Conservation (phyloP, 345 rosid species). For the Toxicodendron radicans region DNA sequence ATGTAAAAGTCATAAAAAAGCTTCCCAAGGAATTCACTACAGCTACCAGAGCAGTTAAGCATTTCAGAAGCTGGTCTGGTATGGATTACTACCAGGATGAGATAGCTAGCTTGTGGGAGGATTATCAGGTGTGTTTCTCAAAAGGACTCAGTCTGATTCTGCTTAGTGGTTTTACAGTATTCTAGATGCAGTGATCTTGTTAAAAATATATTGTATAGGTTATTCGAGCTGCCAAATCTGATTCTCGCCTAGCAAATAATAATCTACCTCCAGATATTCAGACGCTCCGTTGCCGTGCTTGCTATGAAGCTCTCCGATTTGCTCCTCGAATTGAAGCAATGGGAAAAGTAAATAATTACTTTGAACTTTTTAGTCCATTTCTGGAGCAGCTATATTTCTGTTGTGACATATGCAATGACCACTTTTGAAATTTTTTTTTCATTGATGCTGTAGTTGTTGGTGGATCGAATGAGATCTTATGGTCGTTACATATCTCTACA, state of each 20-base stretch:
- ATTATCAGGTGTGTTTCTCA: slow-evolving; percentile 51
- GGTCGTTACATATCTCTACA: slow-evolving; percentile 83
- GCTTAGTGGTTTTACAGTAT: slow-evolving; percentile 12
- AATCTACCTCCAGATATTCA: slow-evolving; percentile 79
- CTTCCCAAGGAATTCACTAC: slow-evolving; percentile 63
- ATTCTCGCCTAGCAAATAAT: slow-evolving; percentile 91
- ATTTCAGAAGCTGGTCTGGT: slow-evolving; percentile 89
- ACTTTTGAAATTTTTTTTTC: slow-evolving; percentile 7
- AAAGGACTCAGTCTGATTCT: slow-evolving; percentile 7
- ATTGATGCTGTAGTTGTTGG: slow-evolving; percentile 57
- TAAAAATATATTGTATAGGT: slow-evolving; percentile 38
- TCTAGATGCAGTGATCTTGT: slow-evolving; percentile 16
- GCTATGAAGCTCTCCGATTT: slow-evolving; percentile 81
- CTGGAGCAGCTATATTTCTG: slow-evolving; percentile 10
- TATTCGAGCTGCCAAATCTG: slow-evolving; percentile 89
- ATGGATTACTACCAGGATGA: slow-evolving; percentile 73
- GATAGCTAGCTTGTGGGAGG: slow-evolving; percentile 76
- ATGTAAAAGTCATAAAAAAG: slow-evolving; percentile 61
- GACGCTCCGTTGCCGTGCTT: slow-evolving; percentile 86
- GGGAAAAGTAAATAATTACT: slow-evolving; percentile 62
- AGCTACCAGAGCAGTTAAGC: slow-evolving; percentile 57
- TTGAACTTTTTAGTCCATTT: slow-evolving; percentile 5
- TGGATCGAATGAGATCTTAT: slow-evolving; percentile 75
- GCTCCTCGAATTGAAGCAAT: slow-evolving; percentile 67
- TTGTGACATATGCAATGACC: slow-evolving; percentile 6